Evolutionary conservation across 2,329 filamentous ascomycete genomes (phyloP), one percentile per base, ranked within the genome.

Genomic region (Colletotrichum tofieldiae): DNA sequence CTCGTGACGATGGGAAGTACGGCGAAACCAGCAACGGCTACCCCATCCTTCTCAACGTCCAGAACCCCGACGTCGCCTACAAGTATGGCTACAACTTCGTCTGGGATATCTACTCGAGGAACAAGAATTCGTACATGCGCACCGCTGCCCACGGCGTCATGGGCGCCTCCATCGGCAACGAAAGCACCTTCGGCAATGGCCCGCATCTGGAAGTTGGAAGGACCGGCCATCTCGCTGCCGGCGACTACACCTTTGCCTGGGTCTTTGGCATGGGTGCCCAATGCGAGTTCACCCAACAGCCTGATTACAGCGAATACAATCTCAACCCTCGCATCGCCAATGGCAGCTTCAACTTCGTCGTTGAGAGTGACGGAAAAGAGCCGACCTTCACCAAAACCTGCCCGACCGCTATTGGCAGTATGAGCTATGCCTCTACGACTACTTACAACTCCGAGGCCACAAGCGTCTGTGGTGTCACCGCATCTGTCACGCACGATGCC

Each of bases 21-120:
- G 70, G 45, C 41, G 61, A 73, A 35, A 73, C 65, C 20, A 47
- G 65, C 14, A 65, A 65, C 47, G 72, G 70, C 55, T 67, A 72
- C 35, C 72, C 72, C n/a, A 39, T 74, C 11, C 64, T 74, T 32
- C 65, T 74, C 26, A 70, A 69, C 20, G 41, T 74, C 16, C 72
- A 74, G 56, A 74, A 74, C 70, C 69, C 72, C 14, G 41, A 70
- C 6, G 55, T 70, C 2, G 72, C 72, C 41, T 74, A 74, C 61
- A 71, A 73, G 35, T 74, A 69, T 45, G 72, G 72, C 32, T 73
- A 60, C 54, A 62, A 56, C 39, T 69, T 74, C n/a, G 69, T 69
- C 18, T 74, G 72, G 72, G 60, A 69, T 12, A 73, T 73, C 29
- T 71, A 71, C 37, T 71, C 71, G 3, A 61, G 67, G 11, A 71